These are phyloP conservation scores for Stylonectria norvegica DNA, from an alignment of 2,329 filamentous ascomycete species.

Conservation along the genomic window DNA sequence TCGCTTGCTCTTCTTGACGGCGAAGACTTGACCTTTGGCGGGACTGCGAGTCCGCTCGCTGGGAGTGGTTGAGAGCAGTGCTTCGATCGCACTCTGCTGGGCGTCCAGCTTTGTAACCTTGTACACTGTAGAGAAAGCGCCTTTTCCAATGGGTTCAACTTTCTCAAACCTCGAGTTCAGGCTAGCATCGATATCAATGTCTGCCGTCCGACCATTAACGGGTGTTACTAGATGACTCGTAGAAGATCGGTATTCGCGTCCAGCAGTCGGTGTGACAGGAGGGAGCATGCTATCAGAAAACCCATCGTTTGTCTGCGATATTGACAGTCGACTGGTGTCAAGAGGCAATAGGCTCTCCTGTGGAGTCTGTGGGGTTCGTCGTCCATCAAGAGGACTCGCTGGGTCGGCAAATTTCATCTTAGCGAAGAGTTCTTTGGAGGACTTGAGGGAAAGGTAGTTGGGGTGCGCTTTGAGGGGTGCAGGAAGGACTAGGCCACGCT, in stretches of 20 bases:
- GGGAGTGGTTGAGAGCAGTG: constrained; percentile 46
- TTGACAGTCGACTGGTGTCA: constrained; percentile 79
- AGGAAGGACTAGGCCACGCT: constrained; percentile 32
- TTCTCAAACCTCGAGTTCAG: constrained; percentile 75
- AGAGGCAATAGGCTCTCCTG: constrained; percentile 69
- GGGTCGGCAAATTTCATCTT: constrained; percentile 45
- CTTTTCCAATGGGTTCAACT: constrained; percentile 76
- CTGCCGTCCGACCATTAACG: constrained; percentile 65
- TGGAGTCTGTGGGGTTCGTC: constrained; percentile 72
- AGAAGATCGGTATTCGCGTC: constrained; percentile 50
- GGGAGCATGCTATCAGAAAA: constrained; percentile 38
- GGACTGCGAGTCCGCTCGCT: constrained; percentile 49
- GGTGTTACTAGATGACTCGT: constrained; percentile 60
- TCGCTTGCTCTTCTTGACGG: constrained; percentile 89
- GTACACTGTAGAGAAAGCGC: constrained; percentile 93
- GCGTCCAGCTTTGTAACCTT: constrained; percentile 55
- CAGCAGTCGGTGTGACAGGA: constrained; percentile 79
- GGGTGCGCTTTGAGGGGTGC: constrained; percentile 31
- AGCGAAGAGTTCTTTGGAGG: constrained; percentile 45
- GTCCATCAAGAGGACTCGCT: constrained; percentile 61
- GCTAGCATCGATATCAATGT: constrained; percentile 68
- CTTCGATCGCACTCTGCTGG: constrained; percentile 31
- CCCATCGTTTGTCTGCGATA: constrained; percentile 58
- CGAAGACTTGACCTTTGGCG: constrained; percentile 65
- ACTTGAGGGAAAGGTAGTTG: constrained; percentile 23